Conservation (phyloP, 2,329 filamentous ascomycete genomes). For the Leptographium wingfieldii region DNA sequence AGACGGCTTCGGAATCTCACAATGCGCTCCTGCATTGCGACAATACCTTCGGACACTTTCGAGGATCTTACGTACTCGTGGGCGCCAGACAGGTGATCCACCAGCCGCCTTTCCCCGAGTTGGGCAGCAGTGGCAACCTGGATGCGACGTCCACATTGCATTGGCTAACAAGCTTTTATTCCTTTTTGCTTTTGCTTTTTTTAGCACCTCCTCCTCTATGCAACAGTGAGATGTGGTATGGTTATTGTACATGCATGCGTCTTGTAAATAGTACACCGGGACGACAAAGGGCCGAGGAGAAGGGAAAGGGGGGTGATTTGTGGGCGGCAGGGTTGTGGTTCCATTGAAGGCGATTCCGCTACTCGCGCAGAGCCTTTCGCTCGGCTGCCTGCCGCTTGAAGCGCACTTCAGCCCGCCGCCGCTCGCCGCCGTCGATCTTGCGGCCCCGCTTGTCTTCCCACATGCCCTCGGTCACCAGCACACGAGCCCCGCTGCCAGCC, state of each 20-base stretch:
- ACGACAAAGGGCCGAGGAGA: background rate
- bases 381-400: constrained; percentile 75
- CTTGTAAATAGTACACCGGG: background rate
- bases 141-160: background rate
- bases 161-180: background rate
- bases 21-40: background rate
- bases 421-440: constrained; percentile 95
- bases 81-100: too few species aligned
- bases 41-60: background rate
- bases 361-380: constrained; percentile 51
- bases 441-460: constrained; percentile 81
- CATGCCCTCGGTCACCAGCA: constrained; percentile 71
- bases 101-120: background rate
- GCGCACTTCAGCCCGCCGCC: constrained; percentile 71
- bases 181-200: background rate
- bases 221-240: background rate
- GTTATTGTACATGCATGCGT: background rate
- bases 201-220: background rate
- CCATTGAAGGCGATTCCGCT: background rate
- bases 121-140: background rate
- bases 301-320: background rate
- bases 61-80: too few species aligned
- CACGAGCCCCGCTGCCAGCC: constrained; percentile 48
- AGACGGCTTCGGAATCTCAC: background rate
- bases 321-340: too few species aligned